These are phyloP conservation scores for Lathyrus tuberosus DNA, from an alignment of 306 rosid species.

Conservation along the genomic window DNA sequence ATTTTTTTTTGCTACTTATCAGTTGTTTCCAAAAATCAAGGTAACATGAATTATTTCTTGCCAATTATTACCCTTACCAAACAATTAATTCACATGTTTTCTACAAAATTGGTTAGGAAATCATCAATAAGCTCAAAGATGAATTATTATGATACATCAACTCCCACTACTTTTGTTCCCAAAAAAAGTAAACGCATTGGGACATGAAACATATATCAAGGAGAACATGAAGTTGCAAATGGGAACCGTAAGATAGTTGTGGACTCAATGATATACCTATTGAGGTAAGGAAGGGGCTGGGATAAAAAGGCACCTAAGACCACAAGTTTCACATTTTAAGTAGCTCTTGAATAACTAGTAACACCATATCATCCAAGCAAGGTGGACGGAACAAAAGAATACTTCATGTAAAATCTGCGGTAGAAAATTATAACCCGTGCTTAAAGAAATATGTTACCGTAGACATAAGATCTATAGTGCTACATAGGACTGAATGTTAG, in stretches of 20 bases:
- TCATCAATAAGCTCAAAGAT: neutral
- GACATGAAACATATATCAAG: conserved; percentile 1
- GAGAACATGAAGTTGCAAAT: neutral
- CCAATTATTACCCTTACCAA: neutral
- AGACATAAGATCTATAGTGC: too few species aligned
- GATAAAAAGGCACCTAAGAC: neutral
- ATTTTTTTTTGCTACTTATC: neutral
- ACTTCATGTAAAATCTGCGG: too few species aligned
- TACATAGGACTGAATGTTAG: too few species aligned
- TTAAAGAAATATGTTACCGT: too few species aligned
- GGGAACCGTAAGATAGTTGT: neutral
- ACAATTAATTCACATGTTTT: neutral
- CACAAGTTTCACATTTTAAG: too few species aligned
- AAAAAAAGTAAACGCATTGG: neutral
- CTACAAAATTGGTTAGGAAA: neutral
- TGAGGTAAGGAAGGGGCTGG: neutral
- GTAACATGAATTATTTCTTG: neutral
- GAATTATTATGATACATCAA: conserved; percentile 2
- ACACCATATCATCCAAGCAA: too few species aligned
- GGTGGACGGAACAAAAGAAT: too few species aligned
- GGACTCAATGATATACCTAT: neutral
- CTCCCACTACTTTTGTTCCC: neutral
- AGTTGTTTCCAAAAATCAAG: neutral
- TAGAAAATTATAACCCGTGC: too few species aligned
- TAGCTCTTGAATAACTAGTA: too few species aligned